Base-by-base conservation (phyloP, 1,284 basidiomycete genomes). In the Takashimella koratensis region DNA sequence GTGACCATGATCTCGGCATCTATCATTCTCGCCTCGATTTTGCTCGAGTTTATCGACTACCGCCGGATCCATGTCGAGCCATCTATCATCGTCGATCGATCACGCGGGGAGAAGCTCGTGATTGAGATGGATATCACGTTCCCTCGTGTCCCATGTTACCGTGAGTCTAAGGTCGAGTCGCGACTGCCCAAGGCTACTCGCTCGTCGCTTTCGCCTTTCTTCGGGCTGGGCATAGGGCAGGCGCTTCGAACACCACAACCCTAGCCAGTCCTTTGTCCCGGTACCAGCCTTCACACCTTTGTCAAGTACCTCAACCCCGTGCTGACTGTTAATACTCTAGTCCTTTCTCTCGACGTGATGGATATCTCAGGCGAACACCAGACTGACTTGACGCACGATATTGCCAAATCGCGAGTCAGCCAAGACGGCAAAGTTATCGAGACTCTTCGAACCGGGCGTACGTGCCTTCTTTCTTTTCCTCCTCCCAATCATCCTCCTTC, bases 321-420 rank as follows among this genome's bases (percentile, higher is more conserved):
- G n/a, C n/a, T n/a, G n/a, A n/a, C n/a, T n/a, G n/a, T n/a, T n/a
- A n/a, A n/a, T n/a, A 16, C n/a, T 6, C 10, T 65, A 96, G 92
- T 97, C 45, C 81, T 97, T 47, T 93, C 90, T 71, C 77, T 98
- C 51, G 96, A 98, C 74, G 85, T 98, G 50, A 96, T 97, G 89
- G 96, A 99, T 72, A 96, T 98, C 58, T 91, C 88, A 53, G 96
- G 96, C 24, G 95, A 98, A 78, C 85, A 88, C 43, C 92, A 96
- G 71, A 82, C 86, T 57, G 93, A 96, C 66, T 74, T 96, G 44
- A 82, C 88, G 11, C 95, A 98, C 76, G 92, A 93, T 69, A 82
- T 98, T 56, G 68, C 86, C 54, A 96, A 98, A 74, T 86, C 84
- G 5, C 84, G 96, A 19, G 77, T 98, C 23, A 82, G 84, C 57